Evolutionary conservation across 306 rosid genomes (phyloP).

Genomic region (Amphicarpaea edgeworthii): DNA sequence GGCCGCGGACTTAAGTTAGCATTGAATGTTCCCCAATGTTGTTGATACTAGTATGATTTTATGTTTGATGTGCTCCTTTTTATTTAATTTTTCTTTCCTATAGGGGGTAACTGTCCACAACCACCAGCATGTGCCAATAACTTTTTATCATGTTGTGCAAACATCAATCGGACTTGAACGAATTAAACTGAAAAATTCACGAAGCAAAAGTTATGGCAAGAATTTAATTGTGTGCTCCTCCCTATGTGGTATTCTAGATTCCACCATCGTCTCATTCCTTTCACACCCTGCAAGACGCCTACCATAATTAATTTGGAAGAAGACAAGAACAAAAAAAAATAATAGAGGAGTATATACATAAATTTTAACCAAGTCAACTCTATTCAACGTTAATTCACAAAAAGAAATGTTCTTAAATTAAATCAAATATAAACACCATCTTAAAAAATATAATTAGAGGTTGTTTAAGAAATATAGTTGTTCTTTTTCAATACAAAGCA

Average conservation of each 20-base stretch:
- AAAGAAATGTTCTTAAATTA: no score
- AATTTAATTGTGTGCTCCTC: background rate
- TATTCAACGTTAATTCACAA: no score
- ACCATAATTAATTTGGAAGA: background rate
- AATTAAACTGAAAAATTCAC: background rate
- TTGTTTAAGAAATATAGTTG: no score
- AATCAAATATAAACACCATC: no score
- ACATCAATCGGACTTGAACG: background rate
- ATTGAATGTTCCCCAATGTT: constrained; percentile 32
- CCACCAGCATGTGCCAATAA: constrained; percentile 25
- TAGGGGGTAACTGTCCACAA: constrained; percentile 1
- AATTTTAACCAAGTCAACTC: no score
- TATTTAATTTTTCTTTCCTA: background rate
- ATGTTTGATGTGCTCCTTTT: background rate
- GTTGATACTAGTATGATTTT: background rate
- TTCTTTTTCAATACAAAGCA: no score
- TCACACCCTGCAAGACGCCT: background rate
- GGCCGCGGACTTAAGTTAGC: background rate
- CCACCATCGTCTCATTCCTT: background rate
- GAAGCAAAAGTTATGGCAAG: background rate
- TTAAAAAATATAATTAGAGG: no score
- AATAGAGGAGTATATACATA: no score
- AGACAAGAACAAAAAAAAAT: no score
- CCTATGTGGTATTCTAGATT: background rate
- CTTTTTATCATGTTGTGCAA: background rate